These are phyloP conservation scores for Monocercomonoides exilis DNA, from an alignment of 78 protist species.

Conservation along the genomic window DNA sequence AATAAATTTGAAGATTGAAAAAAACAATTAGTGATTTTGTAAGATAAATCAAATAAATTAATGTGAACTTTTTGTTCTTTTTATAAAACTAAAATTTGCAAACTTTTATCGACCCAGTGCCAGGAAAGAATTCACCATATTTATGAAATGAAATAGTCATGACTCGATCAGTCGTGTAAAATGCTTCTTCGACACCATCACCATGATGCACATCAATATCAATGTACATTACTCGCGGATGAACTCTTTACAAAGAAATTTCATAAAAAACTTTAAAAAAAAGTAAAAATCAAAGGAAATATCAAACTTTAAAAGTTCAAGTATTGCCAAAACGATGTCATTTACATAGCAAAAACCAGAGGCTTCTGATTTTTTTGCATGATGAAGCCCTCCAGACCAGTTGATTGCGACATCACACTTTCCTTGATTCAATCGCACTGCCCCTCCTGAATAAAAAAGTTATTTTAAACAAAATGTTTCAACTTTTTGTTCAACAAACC, in stretches of 20 bases:
- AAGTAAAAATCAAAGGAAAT: background rate
- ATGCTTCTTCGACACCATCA: conserved; percentile 88
- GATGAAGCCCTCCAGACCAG: conserved; percentile 98
- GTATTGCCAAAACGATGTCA: conserved; percentile 92
- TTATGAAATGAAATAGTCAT: conserved; percentile 43
- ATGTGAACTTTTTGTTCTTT: no score
- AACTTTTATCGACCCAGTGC: conserved; percentile 67
- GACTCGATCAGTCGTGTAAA: conserved; percentile 62
- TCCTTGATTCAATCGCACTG: conserved; percentile 64
- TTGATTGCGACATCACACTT: conserved; percentile 86
- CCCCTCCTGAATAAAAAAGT: conserved; percentile 51
- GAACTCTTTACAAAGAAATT: conserved; percentile 32
- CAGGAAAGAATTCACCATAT: conserved; percentile 91
- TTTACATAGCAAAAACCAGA: conserved; percentile 97
- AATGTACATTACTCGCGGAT: conserved; percentile 87
- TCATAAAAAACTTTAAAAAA: background rate
- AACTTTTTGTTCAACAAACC: conserved; percentile 35
- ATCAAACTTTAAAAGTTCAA: conserved; percentile 78
- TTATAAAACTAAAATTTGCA: no score
- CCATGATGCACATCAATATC: conserved; percentile 98
- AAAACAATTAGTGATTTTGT: background rate
- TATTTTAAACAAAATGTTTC: background rate
- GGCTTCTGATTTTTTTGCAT: conserved; percentile 91
- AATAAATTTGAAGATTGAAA: no score
- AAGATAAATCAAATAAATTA: no score